A percentile compares a stretch with the other conserved stretches of the same genome.
These are phyloP conservation scores for Syzygium grande DNA, from an alignment of 345 rosid genomes.

Conservation along the genomic window DNA sequence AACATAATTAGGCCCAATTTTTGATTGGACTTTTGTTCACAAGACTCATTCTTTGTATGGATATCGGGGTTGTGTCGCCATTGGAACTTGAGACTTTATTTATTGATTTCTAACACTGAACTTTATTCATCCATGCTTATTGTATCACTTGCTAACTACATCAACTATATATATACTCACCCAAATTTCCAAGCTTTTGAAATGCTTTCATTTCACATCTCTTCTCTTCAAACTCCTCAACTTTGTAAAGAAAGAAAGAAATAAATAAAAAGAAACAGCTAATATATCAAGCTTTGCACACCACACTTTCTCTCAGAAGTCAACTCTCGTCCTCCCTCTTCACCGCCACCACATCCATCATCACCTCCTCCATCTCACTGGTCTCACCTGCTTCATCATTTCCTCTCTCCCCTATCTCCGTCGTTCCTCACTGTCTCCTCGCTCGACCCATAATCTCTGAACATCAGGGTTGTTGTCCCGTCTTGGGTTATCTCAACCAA, in stretches of 20 bases:
- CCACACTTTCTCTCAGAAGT: background rate
- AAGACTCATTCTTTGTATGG: too few relatives aligned
- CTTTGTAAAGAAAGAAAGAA: background rate
- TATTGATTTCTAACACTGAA: too few relatives aligned
- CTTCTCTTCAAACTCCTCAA: background rate
- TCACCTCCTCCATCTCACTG: background rate
- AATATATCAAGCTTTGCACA: background rate
- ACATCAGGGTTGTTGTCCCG: background rate
- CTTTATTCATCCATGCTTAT: background rate
- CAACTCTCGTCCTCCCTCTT: background rate
- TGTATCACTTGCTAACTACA: background rate
- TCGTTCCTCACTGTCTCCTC: background rate
- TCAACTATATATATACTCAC: too few relatives aligned
- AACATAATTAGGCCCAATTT: too few relatives aligned
- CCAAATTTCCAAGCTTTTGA: background rate
- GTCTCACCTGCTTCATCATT: background rate
- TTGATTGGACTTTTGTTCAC: too few relatives aligned
- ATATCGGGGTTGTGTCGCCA: too few relatives aligned
- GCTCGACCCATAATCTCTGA: background rate
- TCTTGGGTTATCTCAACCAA: slow-evolving; percentile 60
- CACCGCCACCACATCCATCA: too few relatives aligned
- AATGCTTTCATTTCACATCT: background rate
- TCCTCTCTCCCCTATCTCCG: background rate
- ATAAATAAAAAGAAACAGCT: background rate
- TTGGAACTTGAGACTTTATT: too few relatives aligned